Conservation (phyloP, 192 early-diverging fungal genomes). For the Backusella morwellensis region DNA sequence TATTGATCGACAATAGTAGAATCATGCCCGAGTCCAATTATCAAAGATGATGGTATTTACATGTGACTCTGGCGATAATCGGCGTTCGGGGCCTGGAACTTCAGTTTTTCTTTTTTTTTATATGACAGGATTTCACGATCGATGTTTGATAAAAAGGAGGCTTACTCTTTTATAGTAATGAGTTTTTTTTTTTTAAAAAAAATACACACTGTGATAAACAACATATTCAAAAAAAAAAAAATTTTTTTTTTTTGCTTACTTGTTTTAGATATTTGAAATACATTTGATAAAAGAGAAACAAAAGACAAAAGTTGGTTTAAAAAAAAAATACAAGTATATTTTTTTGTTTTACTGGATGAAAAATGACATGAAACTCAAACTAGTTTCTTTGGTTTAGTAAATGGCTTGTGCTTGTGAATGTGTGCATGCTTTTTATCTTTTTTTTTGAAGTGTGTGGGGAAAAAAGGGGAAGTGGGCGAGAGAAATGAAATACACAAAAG, state of each 20-base stretch:
- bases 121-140: neutral
- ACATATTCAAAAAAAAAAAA: neutral
- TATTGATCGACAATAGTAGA: no score
- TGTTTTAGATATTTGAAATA: neutral
- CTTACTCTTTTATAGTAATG: neutral
- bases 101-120: neutral
- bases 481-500: neutral
- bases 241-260: neutral
- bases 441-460: neutral
- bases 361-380: neutral
- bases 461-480: neutral
- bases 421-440: neutral
- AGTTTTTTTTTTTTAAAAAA: neutral
- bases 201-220: neutral
- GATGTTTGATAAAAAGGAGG: slow-evolving; percentile 2
- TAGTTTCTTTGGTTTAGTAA: neutral
- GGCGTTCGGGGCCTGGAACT: neutral
- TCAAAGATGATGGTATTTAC: neutral
- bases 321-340: neutral
- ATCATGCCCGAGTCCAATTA: neutral
- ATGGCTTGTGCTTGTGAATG: neutral
- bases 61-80: neutral
- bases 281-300: neutral
- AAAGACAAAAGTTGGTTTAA: neutral
- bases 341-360: neutral